Percentiles rank a stretch among this genome's conserved stretches.
phyloP scores from a whole-genome alignment of 2,329 filamentous ascomycete species.

The Epichloe typhina region DNA sequence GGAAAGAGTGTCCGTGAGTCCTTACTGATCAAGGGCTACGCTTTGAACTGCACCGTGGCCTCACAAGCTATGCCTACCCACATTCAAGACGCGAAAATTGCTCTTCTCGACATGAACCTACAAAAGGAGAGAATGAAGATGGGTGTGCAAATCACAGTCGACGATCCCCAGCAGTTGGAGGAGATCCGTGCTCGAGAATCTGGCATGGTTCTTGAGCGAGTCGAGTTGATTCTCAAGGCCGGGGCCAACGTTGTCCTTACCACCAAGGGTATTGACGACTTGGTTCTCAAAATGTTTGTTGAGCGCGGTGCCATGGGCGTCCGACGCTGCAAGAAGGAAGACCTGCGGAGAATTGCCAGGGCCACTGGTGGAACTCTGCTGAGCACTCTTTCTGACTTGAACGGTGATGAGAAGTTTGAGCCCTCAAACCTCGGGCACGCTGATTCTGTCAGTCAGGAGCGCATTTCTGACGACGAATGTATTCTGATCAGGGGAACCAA shows the following conservation, averaged over 20 bases:
- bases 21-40: slow-evolving; percentile 86
- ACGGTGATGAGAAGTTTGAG: slow-evolving; percentile 95
- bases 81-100: slow-evolving; percentile 90
- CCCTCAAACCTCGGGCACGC: slow-evolving; percentile 77
- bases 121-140: slow-evolving; percentile 99
- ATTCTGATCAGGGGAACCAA: slow-evolving; percentile 96
- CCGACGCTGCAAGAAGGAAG: slow-evolving; percentile 95
- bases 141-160: slow-evolving; percentile 94
- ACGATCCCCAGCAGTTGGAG: slow-evolving; percentile 93
- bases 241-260: slow-evolving; percentile 94
- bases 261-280: slow-evolving; percentile 95
- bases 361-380: slow-evolving; percentile 89
- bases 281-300: slow-evolving; percentile 87
- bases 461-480: slow-evolving; percentile 97
- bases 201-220: slow-evolving; percentile 82
- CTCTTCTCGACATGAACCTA: slow-evolving; percentile 91
- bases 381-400: slow-evolving; percentile 87
- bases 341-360: slow-evolving; percentile 86
- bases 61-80: slow-evolving; percentile 96
- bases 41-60: slow-evolving; percentile 95
- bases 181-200: slow-evolving; percentile 90
- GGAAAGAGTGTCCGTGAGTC: slow-evolving; percentile 87
- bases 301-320: slow-evolving; percentile 95
- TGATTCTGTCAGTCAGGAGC: slow-evolving; percentile 94
- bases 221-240: slow-evolving; percentile 95